phyloP scores from a whole-genome alignment of 495 filamentous ascomycete genomes.

The Aspergillus diversus region DNA sequence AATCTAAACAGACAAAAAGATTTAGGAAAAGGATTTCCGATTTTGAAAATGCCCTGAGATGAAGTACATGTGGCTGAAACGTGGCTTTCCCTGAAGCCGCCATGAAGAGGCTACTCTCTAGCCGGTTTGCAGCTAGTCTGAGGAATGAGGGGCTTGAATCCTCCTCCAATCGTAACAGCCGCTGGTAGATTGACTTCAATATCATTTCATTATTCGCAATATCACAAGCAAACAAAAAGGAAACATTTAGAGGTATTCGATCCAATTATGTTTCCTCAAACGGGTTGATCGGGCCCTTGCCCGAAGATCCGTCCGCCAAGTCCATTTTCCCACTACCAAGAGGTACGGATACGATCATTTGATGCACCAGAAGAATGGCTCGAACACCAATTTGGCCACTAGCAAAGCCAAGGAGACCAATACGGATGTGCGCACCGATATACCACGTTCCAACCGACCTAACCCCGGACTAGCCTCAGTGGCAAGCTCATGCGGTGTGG shows the following conservation, averaged over 20 bases:
- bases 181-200: not conserved
- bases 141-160: not conserved
- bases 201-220: not conserved
- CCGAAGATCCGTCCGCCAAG: not conserved
- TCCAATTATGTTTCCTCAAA: not conserved
- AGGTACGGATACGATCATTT: too few relatives aligned
- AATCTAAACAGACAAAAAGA: too few relatives aligned
- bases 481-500: not conserved
- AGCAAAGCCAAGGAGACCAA: too few relatives aligned
- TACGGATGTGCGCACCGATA: too few relatives aligned
- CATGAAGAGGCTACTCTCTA: not conserved
- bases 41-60: not conserved
- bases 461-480: not conserved
- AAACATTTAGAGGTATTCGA: not conserved
- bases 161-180: not conserved
- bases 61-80: slow-evolving; percentile 6
- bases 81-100: not conserved
- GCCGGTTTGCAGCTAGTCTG: not conserved
- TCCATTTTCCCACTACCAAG: not conserved
- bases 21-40: too few relatives aligned
- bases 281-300: not conserved
- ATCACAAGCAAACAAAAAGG: not conserved
- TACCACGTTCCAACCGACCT: not conserved
- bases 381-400: too few relatives aligned
- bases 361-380: too few relatives aligned